Evolutionary conservation across 345 rosid species (phyloP).

Genomic region (Populus tremula): DNA sequence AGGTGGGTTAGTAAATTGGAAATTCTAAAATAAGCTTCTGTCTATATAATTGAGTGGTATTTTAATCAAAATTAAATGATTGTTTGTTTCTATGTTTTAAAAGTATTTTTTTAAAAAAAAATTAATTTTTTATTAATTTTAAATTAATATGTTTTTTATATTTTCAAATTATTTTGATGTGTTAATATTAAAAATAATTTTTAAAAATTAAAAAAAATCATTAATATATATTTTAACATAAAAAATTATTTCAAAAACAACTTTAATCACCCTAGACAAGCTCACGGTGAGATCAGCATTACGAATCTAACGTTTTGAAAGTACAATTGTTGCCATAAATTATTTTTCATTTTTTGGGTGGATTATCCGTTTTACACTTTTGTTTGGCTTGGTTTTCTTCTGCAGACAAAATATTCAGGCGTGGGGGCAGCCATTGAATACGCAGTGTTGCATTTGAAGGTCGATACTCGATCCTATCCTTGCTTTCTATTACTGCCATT

Average conservation of each 20-base stretch:
- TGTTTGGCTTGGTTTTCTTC: background rate
- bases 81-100: too few relatives aligned
- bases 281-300: background rate
- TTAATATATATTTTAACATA: too few relatives aligned
- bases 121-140: too few relatives aligned
- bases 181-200: too few relatives aligned
- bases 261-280: too few relatives aligned
- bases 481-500: background rate
- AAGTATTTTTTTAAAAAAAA: too few relatives aligned
- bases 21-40: background rate
- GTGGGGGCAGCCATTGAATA: slow-evolving; percentile 96
- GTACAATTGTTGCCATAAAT: background rate
- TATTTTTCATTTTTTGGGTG: background rate
- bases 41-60: background rate
- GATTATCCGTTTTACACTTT: background rate
- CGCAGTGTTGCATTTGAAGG: slow-evolving; percentile 86
- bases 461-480: slow-evolving; percentile 17
- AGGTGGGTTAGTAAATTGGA: background rate
- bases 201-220: too few relatives aligned
- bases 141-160: too few relatives aligned
- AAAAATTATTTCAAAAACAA: too few relatives aligned
- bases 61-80: background rate
- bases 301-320: background rate
- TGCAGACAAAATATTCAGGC: slow-evolving; percentile 66
- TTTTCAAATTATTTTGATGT: too few relatives aligned